phyloP scores from a whole-genome alignment of 1,284 basidiomycete genomes.

The Meira nashicola region DNA sequence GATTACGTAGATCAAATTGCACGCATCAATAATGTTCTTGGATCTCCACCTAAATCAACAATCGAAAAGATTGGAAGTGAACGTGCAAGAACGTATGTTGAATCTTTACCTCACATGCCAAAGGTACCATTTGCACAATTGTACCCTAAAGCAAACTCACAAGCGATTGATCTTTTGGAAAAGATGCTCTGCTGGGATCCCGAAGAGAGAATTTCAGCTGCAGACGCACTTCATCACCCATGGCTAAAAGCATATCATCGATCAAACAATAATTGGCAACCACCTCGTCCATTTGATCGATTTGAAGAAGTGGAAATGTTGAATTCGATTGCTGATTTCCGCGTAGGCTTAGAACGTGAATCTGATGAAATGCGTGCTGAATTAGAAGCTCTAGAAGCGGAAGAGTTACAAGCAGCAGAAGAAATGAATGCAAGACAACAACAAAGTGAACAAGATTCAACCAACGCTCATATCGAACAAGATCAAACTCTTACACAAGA shows the following conservation, averaged over 20 bases:
- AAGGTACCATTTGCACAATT: conserved; percentile 31
- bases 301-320: conserved; percentile 49
- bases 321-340: conserved; percentile 41
- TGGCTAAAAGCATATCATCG: conserved; percentile 49
- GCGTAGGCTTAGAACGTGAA: conserved; percentile 39
- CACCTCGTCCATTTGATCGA: conserved; percentile 35
- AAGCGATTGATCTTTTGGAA: conserved; percentile 42
- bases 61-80: conserved; percentile 45
- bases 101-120: conserved; percentile 38
- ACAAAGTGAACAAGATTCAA: neutral
- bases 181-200: conserved; percentile 49
- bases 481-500: neutral
- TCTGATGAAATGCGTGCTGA: conserved; percentile 40
- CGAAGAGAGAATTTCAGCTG: conserved; percentile 42
- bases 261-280: conserved; percentile 34
- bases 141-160: conserved; percentile 36
- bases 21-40: conserved; percentile 48
- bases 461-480: neutral
- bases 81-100: conserved; percentile 42
- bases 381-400: conserved; percentile 29
- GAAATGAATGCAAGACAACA: neutral
- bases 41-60: conserved; percentile 34
- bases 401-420: conserved; percentile 16
- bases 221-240: conserved; percentile 44
- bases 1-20: conserved; percentile 52